Evolutionary conservation across 169 alveolate species (phyloP), one percentile per base, ranked within the genome.

Genomic region (Eimeria zaria): DNA sequence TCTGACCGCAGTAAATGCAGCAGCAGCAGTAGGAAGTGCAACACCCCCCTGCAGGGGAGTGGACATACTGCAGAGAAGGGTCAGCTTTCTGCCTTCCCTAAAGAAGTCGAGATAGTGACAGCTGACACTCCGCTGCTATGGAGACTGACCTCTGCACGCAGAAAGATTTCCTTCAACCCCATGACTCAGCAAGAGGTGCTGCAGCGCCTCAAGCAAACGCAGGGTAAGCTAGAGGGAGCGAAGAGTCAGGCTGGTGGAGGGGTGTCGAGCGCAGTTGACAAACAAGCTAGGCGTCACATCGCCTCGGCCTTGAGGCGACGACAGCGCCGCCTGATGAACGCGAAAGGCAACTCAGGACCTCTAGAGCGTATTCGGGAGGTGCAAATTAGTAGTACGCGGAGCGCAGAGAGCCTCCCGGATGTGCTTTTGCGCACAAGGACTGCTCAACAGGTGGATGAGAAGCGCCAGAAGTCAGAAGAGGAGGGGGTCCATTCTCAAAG

Each of bases 111-210:
- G 55, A 76, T 48, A 14, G 96, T 91, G 85, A 55, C 83, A 51
- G 96, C 96, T 16, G 67, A 60, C 91, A 91, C 96, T 55, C 96
- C 96, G 55, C 44, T 91, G 46, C 33, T 91, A 5, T 91, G 91
- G 91, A 33, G 96, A 83, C 60, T 91, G 48, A 91, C 96, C 58
- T 91, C 96, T 22, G 96, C 96, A 0, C 80, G 96, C 69, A 55
- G 96, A 48, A 76, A 78, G 85, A 91, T 91, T 14, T 78, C 91
- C 27, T 80, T 91, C 91, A 83, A 78, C 53, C 78, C 89, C 46
- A 83, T 91, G 96, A 78, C 91, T 27, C 96, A 91, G 46, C 85
- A 76, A 67, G 96, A 91, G 67, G 96, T 91, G 73, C 78, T 91
- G 91, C 84, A 76, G 96, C 88, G 76, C 80, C 96, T 91, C 53